phyloP scores from a whole-genome alignment of 2,329 filamentous ascomycete species.

The Aspergillus luchuensis region DNA sequence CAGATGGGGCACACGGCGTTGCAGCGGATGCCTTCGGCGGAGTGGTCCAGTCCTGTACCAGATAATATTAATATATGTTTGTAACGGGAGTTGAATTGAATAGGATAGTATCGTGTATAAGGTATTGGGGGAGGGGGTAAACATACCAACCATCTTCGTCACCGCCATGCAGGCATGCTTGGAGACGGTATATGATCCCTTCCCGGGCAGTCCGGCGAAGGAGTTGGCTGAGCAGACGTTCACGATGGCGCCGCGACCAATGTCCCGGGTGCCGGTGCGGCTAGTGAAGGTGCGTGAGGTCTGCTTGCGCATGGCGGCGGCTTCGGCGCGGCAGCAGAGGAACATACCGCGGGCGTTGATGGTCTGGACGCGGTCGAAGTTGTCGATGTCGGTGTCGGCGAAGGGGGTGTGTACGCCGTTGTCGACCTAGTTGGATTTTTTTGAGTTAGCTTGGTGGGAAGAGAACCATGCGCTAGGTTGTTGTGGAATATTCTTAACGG shows the following conservation, averaged over 20 bases:
- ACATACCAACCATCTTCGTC: slow-evolving; percentile 6
- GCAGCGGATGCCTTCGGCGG: background rate
- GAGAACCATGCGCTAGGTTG: no score
- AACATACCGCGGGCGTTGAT: slow-evolving; percentile 7
- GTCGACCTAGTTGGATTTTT: no score
- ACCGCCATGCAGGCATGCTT: slow-evolving; percentile 9
- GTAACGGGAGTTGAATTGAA: no score
- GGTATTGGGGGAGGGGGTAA: no score
- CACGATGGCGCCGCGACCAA: slow-evolving; percentile 7
- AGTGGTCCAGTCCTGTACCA: background rate
- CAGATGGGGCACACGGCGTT: background rate
- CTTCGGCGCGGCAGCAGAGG: background rate
- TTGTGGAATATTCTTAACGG: background rate
- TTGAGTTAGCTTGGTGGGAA: background rate
- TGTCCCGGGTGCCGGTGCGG: background rate
- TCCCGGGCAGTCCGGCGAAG: slow-evolving; percentile 1
- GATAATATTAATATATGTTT: background rate
- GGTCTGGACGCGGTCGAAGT: slow-evolving; percentile 2
- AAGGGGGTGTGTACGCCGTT: slow-evolving; percentile 1
- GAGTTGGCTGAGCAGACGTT: slow-evolving; percentile 4
- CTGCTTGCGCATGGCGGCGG: slow-evolving; percentile 7
- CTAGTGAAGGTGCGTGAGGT: background rate
- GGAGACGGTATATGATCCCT: slow-evolving; percentile 3
- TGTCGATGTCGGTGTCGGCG: slow-evolving; percentile 6
- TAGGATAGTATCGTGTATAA: no score